phyloP scores from a whole-genome alignment of 352 stramenopile genomes.

The Plasmopara viticola region DNA sequence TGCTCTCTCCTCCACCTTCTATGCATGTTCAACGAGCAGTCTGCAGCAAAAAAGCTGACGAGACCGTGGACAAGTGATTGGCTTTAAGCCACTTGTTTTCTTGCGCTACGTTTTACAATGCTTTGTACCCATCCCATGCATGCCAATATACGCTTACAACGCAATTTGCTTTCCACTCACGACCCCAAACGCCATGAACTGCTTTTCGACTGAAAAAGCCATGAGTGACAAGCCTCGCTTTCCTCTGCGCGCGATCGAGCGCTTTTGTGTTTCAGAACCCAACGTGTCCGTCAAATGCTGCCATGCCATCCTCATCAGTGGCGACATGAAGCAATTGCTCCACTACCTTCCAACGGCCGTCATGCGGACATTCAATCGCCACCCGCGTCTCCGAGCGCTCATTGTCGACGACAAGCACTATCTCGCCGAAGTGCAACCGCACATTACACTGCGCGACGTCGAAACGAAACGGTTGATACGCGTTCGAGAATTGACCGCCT shows the following conservation, averaged over 20 bases:
- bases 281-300: slow-evolving; percentile 31
- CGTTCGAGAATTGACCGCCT: slow-evolving; percentile 23
- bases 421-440: slow-evolving; percentile 33
- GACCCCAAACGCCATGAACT: slow-evolving; percentile 17
- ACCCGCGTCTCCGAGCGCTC: slow-evolving; percentile 42
- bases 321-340: slow-evolving; percentile 36
- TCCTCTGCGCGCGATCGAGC: slow-evolving; percentile 32
- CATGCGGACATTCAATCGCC: slow-evolving; percentile 50
- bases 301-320: slow-evolving; percentile 28
- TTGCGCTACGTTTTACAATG: not conserved
- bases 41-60: not conserved
- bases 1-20: no score
- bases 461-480: slow-evolving; percentile 22
- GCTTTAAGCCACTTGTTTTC: not conserved
- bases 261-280: slow-evolving; percentile 26
- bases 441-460: slow-evolving; percentile 31
- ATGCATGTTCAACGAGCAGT: not conserved
- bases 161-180: slow-evolving; percentile 9
- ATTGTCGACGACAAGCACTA: slow-evolving; percentile 34
- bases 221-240: slow-evolving; percentile 22
- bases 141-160: not conserved
- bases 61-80: not conserved
- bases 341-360: slow-evolving; percentile 38
- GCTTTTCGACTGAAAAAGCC: slow-evolving; percentile 10
- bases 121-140: not conserved